Base-by-base conservation (phyloP, 2,329 filamentous ascomycete species). In the Chaetomium olivaceum region DNA sequence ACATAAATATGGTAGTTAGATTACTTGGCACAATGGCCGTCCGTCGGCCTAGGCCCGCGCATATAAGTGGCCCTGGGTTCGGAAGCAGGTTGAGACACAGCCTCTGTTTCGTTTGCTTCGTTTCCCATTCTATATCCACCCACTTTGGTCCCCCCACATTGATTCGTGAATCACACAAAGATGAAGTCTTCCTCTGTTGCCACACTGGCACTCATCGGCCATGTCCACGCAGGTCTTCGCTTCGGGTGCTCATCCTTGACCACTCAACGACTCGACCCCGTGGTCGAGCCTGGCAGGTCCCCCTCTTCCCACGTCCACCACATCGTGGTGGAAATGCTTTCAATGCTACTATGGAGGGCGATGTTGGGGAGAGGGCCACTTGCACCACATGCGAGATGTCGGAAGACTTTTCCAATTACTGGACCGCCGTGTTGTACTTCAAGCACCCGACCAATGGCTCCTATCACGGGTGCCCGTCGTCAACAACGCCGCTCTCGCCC, bases 351-450 rank as follows among this genome's bases (percentile, higher is more conserved):
- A 73, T 73, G 72, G 27, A 62, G 11, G 71, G 67, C 8, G 71
- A 72, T 31, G 66, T 72, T 16, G 70, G 64, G 33, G 68, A 68
- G 65, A 51, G 65, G 25, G 69, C 61, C 8, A 67, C 61, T 46
- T 74, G 73, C 66, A 74, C 73, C 1, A 74, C 73, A 1, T 74
- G 73, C 68, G 70, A 74, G 62, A 73, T 73, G 73, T 48, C 72
- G 0, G 72, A 74, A 62, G 71, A 74, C 62, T 74, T 74, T 29
- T 74, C 72, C 31, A 74, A 74, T 65, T 74, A 74, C 67, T 74
- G 72, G 72, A 71, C 69, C 1, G 73, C 73, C 21, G 48, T 58
- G 31, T 57, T 74, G 51, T 74, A 71, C 65, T 74, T 73, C 64
- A 72, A 73, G 67, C 67, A 72, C 52, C 70, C 39, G 1, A 43